Base-by-base conservation (phyloP, 2,329 filamentous ascomycete species). In the Cladosporium sp. region DNA sequence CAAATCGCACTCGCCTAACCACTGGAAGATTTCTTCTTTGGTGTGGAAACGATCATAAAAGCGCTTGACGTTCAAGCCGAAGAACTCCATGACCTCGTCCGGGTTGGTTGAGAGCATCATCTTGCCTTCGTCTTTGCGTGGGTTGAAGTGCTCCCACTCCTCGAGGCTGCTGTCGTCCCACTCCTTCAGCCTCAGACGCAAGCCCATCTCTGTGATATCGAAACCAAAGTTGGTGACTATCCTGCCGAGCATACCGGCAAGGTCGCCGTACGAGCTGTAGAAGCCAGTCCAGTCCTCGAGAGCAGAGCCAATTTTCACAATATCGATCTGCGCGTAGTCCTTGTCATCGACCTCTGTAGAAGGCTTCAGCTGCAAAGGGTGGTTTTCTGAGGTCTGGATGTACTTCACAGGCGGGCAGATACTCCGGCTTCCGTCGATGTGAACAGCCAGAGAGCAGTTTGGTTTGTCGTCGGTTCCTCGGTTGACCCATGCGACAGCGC, bases 201-300 rank as follows among this genome's bases (percentile, higher is more conserved):
- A 77, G 1, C 87, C 90, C 14, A 74, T 76, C 60, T 91, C 86
- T 69, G 88, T 89, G 28, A 87, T 79, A 0, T 86, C 90, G 8
- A 95, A 83, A 1, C 91, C 91, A 41, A 87, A 84, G 0, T 84
- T 84, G 0, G 88, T 84, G 68, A 92, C 86, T 10, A 83, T 85
- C 21, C 84, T 81, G 5, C 90, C 89, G 0, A 94, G 74, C 10
- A 88, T 82, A 67, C 86, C 90, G 83, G 88, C 88, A 1, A 87
- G 72, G 71, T 94, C 91, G n/a, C 90, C 89, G 71, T 94, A 91
- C 0, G 86, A 85, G 47, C 89, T 83, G 70, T 87, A 87, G 78
- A 93, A 92, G 3, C 86, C 77, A 44, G 83, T 81, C 90, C 91
- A 94, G 34, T 80, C 68, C 85, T 82, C 63, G 77, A 71, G 15